These are phyloP conservation scores for Pythium vanterpoolii DNA, from an alignment of 352 stramenopile genomes.

Conservation along the genomic window DNA sequence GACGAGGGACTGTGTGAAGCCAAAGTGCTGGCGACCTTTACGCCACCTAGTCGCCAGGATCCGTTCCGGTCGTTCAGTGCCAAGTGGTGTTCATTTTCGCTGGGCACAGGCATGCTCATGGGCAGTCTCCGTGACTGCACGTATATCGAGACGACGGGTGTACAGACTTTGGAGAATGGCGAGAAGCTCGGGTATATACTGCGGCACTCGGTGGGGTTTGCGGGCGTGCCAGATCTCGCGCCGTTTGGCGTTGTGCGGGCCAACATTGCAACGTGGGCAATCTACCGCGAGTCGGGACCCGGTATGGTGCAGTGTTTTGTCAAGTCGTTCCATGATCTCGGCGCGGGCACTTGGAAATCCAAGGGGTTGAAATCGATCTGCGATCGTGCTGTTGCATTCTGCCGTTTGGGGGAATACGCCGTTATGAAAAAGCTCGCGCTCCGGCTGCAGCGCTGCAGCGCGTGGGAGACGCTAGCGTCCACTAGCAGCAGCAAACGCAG, in stretches of 20 bases:
- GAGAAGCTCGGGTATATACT: constrained; percentile 20
- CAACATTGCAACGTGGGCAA: constrained; percentile 14
- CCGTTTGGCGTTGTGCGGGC: constrained; percentile 10
- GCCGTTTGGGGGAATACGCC: constrained; percentile 3
- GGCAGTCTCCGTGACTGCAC: constrained; percentile 16
- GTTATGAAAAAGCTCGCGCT: constrained; percentile 13
- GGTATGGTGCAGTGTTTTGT: constrained; percentile 23
- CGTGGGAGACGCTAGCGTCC: too few species aligned
- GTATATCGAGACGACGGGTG: constrained; percentile 12
- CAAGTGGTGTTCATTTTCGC: constrained; percentile 36
- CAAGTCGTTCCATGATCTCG: constrained; percentile 24
- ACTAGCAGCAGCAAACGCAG: too few species aligned
- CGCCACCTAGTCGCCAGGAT: constrained; percentile 29
- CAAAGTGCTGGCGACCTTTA: constrained; percentile 35
- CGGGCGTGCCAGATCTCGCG: constrained; percentile 4
- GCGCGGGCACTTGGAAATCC: constrained; percentile 3
- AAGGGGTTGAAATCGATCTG: constrained; percentile 4
- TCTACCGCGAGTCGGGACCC: constrained; percentile 16
- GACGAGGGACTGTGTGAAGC: constrained; percentile 35
- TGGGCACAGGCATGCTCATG: constrained; percentile 14
- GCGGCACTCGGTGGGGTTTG: constrained; percentile 15
- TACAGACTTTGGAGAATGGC: neutral
- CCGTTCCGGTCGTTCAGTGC: constrained; percentile 43
- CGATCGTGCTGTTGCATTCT: constrained; percentile 10
- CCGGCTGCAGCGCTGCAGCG: neutral